Conservation (phyloP, 2,329 filamentous ascomycete genomes). For the Apiospora koreana region DNA sequence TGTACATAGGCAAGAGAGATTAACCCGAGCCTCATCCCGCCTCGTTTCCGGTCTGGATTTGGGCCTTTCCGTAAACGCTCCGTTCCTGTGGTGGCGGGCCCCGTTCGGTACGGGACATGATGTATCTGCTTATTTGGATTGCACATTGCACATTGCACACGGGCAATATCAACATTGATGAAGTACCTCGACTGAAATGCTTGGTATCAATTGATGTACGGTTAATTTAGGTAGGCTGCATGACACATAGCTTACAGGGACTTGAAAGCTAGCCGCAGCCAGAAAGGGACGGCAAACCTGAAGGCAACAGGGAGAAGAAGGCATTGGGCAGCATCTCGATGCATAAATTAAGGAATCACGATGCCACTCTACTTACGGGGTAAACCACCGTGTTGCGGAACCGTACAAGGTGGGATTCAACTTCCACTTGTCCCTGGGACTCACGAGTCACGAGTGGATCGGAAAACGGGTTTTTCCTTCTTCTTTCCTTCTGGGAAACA, state of each 20-base stretch:
- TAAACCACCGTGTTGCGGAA: no score
- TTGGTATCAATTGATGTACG: background rate
- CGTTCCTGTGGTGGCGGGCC: background rate
- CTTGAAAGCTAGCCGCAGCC: background rate
- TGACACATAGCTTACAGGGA: background rate
- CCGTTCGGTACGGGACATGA: background rate
- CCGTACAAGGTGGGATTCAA: background rate
- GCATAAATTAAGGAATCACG: background rate
- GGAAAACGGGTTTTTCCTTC: background rate
- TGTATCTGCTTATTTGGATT: background rate
- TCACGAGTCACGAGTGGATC: background rate
- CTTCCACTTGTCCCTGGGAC: background rate
- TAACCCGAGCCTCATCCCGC: background rate
- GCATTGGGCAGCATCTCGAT: conserved; percentile 2
- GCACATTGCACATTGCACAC: background rate
- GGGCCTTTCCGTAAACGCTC: background rate
- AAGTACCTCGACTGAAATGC: background rate
- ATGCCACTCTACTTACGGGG: background rate
- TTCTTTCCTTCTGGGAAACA: background rate
- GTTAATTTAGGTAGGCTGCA: background rate
- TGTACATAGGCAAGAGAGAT: background rate
- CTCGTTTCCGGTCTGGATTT: background rate
- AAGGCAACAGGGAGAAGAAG: background rate
- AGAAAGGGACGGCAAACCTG: background rate
- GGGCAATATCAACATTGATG: background rate